Base-by-base conservation (phyloP, 495 filamentous ascomycete genomes). In the Penicillium pulvis region DNA sequence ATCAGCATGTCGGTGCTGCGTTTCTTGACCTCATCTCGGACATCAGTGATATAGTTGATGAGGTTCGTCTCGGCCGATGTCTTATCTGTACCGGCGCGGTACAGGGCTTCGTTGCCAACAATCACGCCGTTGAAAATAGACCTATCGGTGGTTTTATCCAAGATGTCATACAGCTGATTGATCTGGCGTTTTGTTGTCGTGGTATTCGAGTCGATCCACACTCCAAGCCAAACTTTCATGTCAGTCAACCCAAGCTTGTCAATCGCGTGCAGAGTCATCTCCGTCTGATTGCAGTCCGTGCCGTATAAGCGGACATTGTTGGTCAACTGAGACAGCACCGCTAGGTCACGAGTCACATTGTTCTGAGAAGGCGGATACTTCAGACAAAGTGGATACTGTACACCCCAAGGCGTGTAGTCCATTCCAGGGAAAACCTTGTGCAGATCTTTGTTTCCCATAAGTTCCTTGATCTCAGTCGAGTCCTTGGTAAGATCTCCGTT, bases 361-460 rank as follows among this genome's bases (percentile, higher is more conserved):
- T 97, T 96, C 70, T 97, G 94, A 4, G 84, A 89, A 0, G 93
- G 89, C 6, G 90, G 90, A 65, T 87, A 82, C 55, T 79, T 77
- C 41, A 93, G 60, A 74, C 94, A 98, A 3, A 88, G 87, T 9
- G 94, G 94, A 63, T 93, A 97, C 66, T 96, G 92, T 0, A 91
- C 85, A 66, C 93, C 90, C 71, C 93, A 84, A 0, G 94, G 92
- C 0, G 93, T 98, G 68, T 98, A 98, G 72, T 97, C 94, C 61
- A 98, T 89, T n/a, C 92, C 94, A 0, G 91, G 90, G 69, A 98
- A 97, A 11, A 98, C 93, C 70, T 91, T 95, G 75, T 96, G 90
- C 14, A 98, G 79, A 59, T 90, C 73, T 0, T 72, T 60, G 70
- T 97, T 97, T 64, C 87, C 85, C 82, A 98, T 81, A 12, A 97